Evolutionary conservation across 2,329 filamentous ascomycete species (phyloP).

Genomic region (Coccinonectria pachysandricola): DNA sequence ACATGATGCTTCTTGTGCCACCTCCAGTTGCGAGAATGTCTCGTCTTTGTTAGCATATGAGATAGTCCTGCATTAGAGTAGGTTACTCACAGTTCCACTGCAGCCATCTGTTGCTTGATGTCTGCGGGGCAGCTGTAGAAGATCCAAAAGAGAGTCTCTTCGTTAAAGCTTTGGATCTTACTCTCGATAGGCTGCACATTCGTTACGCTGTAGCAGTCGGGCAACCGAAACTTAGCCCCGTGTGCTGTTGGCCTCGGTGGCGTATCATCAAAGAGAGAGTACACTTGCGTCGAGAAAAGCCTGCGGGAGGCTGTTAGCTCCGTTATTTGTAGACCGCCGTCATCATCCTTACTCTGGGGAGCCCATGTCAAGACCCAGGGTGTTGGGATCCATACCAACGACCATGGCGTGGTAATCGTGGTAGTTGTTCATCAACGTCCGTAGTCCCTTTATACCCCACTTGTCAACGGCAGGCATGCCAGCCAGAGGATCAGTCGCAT

Average conservation of each 20-base stretch:
- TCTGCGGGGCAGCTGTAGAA: constrained; percentile 58
- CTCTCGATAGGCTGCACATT: constrained; percentile 56
- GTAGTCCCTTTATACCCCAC: constrained; percentile 55
- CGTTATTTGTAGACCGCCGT: background rate
- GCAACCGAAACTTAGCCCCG: constrained; percentile 43
- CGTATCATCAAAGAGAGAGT: constrained; percentile 51
- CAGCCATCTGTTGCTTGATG: constrained; percentile 52
- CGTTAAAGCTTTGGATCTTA: constrained; percentile 57
- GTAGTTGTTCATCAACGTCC: constrained; percentile 53
- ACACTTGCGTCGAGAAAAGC: constrained; percentile 47
- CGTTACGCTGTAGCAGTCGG: constrained; percentile 57
- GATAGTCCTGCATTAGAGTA: too few species aligned
- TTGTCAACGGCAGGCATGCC: constrained; percentile 54
- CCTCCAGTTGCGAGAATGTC: constrained; percentile 54
- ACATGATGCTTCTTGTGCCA: constrained; percentile 58
- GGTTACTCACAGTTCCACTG: constrained; percentile 46
- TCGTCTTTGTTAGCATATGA: constrained; percentile 19
- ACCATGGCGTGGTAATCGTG: constrained; percentile 53
- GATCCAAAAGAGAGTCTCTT: constrained; percentile 60
- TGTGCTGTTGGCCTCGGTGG: constrained; percentile 45
- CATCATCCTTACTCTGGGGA: constrained; percentile 42
- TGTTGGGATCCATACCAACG: constrained; percentile 46
- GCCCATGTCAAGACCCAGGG: constrained; percentile 47
- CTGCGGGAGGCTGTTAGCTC: constrained; percentile 24
- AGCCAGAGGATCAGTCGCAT: constrained; percentile 46